These are phyloP conservation scores for Fusarium lateritium DNA, from an alignment of 2,329 filamentous ascomycete species.

Conservation along the genomic window DNA sequence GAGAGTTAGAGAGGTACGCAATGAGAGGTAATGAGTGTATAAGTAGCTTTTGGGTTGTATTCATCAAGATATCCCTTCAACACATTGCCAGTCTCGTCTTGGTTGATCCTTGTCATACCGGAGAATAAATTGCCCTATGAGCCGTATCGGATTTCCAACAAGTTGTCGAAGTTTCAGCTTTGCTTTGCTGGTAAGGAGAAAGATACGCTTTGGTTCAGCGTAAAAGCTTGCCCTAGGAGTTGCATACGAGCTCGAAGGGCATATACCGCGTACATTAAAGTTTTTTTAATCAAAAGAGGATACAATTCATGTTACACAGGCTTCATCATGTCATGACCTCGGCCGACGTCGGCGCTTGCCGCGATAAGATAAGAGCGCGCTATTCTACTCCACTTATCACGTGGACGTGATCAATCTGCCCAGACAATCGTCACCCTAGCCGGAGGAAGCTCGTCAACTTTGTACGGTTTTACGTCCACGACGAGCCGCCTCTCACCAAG, in stretches of 20 bases:
- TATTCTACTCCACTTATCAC: conserved; percentile 47
- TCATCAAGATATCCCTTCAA: conserved; percentile 27
- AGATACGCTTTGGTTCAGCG: not conserved
- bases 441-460: conserved; percentile 56
- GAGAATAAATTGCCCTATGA: conserved; percentile 44
- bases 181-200: not conserved
- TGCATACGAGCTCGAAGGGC: not conserved
- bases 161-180: conserved; percentile 9
- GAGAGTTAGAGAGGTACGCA: conserved; percentile 4
- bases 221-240: not conserved
- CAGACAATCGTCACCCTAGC: conserved; percentile 54
- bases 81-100: no score
- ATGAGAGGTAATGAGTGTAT: conserved; percentile 26
- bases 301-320: not conserved
- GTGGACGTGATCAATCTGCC: conserved; percentile 52
- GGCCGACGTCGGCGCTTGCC: conserved; percentile 38
- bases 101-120: not conserved
- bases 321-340: not conserved
- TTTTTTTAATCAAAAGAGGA: not conserved
- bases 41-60: conserved; percentile 24
- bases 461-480: conserved; percentile 50
- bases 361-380: conserved; percentile 27
- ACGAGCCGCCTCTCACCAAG: conserved; percentile 38
- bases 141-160: conserved; percentile 41
- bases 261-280: not conserved